Evolutionary conservation across 1,284 basidiomycete genomes (phyloP), one percentile per base, ranked within the genome.

Genomic region (Fistulinella staudtii): DNA sequence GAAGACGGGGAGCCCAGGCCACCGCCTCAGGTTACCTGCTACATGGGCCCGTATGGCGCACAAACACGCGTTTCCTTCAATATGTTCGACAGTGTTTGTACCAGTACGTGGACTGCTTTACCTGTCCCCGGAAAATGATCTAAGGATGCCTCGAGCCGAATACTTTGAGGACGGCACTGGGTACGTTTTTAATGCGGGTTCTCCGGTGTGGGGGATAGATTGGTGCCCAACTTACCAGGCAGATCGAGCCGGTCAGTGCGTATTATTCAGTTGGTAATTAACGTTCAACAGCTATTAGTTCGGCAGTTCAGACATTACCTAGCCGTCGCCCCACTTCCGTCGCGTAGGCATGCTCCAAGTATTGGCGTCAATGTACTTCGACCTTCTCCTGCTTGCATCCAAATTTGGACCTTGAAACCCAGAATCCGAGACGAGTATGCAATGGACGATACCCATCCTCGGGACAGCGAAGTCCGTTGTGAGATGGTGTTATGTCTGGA

Each of bases 181-280:
- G 0, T 76, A 85, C 50, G 69, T 91, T 1, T 84, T 95, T 65
- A 87, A 85, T 50, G 84, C 86, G 0, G 93, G 93, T 2, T 85
- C 83, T 3, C 86, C 89, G 0, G 85, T 90, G 13, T 92, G 87
- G 83, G 88, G 81, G 0, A 60, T 94, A 15, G 90, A 93, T 55
- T 96, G 93, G 92, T 92, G 90, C 61, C 92, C 93, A 1, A 80
- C 83, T 15, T 76, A 85, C 47, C 70, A 76, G 20, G 68, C 73
- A 21, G 80, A 85, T 41, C 74, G 81, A 40, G 54, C 66, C 38
- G 57, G 86, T 87, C 51, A 50, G 72, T 21, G 14, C 13, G 8
- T 13, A 5, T 35, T 10, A n/a, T 15, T 25, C 24, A 25, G 6
- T 30, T 10, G 7, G 28, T 17, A 11, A 17, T 4, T 5, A 18